Conservation (phyloP, 2,329 filamentous ascomycete genomes). For the Colletotrichum eleusines region DNA sequence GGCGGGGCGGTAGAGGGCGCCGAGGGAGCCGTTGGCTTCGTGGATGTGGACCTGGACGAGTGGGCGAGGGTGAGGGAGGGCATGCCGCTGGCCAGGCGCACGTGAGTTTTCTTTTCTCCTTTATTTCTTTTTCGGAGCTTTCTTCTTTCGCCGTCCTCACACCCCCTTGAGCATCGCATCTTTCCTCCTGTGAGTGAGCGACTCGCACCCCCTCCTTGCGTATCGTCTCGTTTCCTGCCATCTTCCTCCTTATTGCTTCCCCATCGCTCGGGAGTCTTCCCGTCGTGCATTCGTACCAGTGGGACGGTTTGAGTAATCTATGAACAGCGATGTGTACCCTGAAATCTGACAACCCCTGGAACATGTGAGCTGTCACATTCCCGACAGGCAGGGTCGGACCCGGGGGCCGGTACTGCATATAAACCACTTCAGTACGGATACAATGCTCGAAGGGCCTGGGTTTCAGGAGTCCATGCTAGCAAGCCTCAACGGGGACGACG, state of each 20-base stretch:
- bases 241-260: constrained; percentile 14
- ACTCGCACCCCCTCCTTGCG: constrained; percentile 4
- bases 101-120: constrained; percentile 55
- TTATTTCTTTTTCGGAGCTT: constrained; percentile 1
- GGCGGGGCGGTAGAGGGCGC: constrained; percentile 56
- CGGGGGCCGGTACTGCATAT: background rate
- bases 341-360: constrained; percentile 24
- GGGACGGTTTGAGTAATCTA: constrained; percentile 33
- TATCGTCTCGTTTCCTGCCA: background rate
- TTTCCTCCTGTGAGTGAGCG: constrained; percentile 18
- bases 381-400: constrained; percentile 28
- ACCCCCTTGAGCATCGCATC: constrained; percentile 22
- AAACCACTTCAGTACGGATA: background rate
- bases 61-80: constrained; percentile 61
- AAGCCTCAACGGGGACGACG: constrained; percentile 30
- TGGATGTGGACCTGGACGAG: constrained; percentile 64
- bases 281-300: constrained; percentile 27
- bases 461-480: constrained; percentile 15
- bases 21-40: constrained; percentile 64
- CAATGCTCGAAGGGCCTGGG: background rate
- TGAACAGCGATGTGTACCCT: constrained; percentile 42
- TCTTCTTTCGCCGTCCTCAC: background rate
- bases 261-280: background rate
- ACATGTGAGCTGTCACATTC: constrained; percentile 38
- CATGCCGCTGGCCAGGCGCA: constrained; percentile 66